A percentile compares a stretch with the other conserved stretches of the same genome.
These are phyloP conservation scores for Pythium folliculosum DNA, from an alignment of 352 stramenopile genomes.

Conservation along the genomic window DNA sequence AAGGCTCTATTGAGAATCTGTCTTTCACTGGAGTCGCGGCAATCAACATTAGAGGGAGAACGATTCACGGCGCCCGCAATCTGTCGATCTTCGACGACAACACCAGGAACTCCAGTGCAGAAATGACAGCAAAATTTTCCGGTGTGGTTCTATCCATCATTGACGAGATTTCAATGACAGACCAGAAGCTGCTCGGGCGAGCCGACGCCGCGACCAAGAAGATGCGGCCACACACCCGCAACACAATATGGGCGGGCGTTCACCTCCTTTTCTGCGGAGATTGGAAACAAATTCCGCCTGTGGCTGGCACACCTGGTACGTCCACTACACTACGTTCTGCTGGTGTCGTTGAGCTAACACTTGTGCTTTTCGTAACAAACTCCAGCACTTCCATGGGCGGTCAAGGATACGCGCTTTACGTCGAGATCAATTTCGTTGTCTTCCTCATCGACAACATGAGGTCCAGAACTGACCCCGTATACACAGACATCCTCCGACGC, in stretches of 20 bases:
- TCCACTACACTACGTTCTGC: not conserved
- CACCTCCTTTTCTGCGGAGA: conserved; percentile 2
- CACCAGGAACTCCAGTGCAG: not conserved
- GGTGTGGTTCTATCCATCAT: not conserved
- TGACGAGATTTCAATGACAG: conserved; percentile 11
- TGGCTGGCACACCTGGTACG: conserved; percentile 3
- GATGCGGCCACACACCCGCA: not conserved
- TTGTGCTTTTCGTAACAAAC: too few species aligned
- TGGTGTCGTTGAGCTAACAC: not conserved
- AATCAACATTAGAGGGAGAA: too few species aligned
- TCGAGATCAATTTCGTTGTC: conserved; percentile 7
- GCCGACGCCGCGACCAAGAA: not conserved
- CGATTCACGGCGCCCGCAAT: conserved; percentile 13
- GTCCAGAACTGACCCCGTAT: not conserved
- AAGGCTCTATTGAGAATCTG: conserved; percentile 1
- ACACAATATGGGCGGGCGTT: not conserved
- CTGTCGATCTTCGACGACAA: not conserved
- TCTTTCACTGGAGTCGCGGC: conserved; percentile 10
- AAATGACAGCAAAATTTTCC: conserved; percentile 2
- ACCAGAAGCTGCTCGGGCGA: not conserved
- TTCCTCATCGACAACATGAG: conserved; percentile 11
- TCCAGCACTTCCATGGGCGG: too few species aligned
- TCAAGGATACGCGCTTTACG: conserved; percentile 1
- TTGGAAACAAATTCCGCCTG: conserved; percentile 9
- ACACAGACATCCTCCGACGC: not conserved